Base-by-base conservation (phyloP, 805 yeast species). In the Lipomyces sp. region DNA sequence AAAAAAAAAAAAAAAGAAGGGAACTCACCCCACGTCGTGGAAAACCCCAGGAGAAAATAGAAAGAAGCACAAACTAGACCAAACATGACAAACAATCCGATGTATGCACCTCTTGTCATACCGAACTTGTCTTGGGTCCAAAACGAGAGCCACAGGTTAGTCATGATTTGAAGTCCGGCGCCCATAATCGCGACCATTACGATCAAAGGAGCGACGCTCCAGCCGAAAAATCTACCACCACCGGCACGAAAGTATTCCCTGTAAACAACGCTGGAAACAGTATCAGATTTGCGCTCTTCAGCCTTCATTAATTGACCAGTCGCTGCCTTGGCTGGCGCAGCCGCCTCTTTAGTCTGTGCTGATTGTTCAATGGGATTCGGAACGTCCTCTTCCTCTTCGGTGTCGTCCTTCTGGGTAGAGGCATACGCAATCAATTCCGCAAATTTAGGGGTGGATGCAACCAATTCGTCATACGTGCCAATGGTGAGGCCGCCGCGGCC, bases 61-160 rank as follows among this genome's bases (percentile, higher is more conserved):
- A 79, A 66, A 37, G 80, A 60, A 3, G 82, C 61, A 0, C 83
- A 71, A 58, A 82, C 72, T 76, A 83, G 72, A 39, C 84, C 70
- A 51, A 71, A 59, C 37, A 66, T 70, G 54, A 80, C 83, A 45
- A 67, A 70, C 39, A 86, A 60, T 1, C 93, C 95, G 65, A 84
- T 84, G 70, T 87, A 86, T 60, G 81, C 80, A 0, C 80, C 77
- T 46, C 74, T 70, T 6, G 76, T 49, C 47, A 65, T 64, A 70
- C 65, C 54, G 62, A 83, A 86, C 63, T 76, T 79, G 44, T 72
- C 54, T 18, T 73, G 74, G 4, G 83, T 74, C 96, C 96, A 88
- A 67, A 83, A 88, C 1, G 95, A 82, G 52, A 89, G 73, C 95
- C 95, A 86, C 18, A 83, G 81, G 64, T 82, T 83, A 39, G 84